These are phyloP conservation scores for Drechmeria coniospora DNA, from an alignment of 2,329 filamentous ascomycete species.

Conservation along the genomic window DNA sequence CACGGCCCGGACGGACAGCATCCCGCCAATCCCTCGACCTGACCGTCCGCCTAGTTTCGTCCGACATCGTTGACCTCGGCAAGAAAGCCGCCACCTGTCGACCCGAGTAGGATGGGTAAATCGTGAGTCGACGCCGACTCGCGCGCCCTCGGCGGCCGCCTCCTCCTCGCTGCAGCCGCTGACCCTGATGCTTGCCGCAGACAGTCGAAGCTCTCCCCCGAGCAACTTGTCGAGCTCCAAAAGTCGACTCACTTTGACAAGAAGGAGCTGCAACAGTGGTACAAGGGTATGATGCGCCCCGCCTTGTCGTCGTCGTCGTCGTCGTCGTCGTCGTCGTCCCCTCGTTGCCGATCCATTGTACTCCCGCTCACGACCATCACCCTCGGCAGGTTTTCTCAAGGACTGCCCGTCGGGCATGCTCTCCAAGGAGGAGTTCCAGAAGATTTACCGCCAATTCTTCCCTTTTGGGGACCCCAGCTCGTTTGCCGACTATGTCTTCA, in stretches of 20 bases:
- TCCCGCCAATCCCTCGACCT: too few relatives aligned
- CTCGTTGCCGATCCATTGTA: too few relatives aligned
- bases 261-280: conserved; percentile 99
- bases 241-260: conserved; percentile 98
- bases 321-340: too few relatives aligned
- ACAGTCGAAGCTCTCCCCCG: conserved; percentile 94
- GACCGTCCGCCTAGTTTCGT: too few relatives aligned
- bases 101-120: conserved; percentile 3
- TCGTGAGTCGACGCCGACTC: conserved; percentile 6
- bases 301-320: background rate
- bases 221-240: conserved; percentile 89
- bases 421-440: conserved; percentile 97
- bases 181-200: conserved; percentile 29
- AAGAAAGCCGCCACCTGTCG: too few relatives aligned
- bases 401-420: conserved; percentile 95
- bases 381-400: conserved; percentile 71
- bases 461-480: conserved; percentile 94
- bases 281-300: conserved; percentile 57
- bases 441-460: conserved; percentile 99
- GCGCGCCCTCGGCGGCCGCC: too few relatives aligned
- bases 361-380: background rate
- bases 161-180: too few relatives aligned
- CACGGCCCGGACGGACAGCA: too few relatives aligned
- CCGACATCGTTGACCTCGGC: too few relatives aligned
- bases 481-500: conserved; percentile 98